phyloP scores from a whole-genome alignment of 345 rosid species.

The Eucalyptus pauciflora region DNA sequence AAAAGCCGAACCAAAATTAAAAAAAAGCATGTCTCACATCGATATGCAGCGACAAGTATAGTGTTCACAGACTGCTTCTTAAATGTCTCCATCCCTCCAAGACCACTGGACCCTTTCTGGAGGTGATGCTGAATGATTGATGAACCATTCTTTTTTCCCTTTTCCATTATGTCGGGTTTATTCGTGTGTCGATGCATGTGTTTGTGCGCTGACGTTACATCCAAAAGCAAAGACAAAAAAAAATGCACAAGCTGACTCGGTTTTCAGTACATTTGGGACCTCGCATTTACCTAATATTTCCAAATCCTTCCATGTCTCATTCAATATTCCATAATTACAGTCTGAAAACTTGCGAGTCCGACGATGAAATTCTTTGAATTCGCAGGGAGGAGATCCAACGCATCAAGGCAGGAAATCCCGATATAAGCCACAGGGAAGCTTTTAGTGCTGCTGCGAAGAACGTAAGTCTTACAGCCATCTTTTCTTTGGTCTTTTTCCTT shows the following conservation, averaged over 20 bases:
- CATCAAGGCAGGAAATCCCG: conserved; percentile 97
- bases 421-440: conserved; percentile 98
- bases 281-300: neutral
- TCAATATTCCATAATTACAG: neutral
- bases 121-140: neutral
- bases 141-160: neutral
- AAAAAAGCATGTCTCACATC: neutral
- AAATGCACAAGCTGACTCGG: neutral
- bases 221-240: neutral
- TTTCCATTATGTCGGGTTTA: neutral
- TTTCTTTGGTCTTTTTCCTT: neutral
- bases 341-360: neutral
- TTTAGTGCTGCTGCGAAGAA: conserved; percentile 99
- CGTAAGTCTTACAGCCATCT: conserved; percentile 16
- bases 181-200: neutral
- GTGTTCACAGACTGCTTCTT: neutral
- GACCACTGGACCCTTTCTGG: neutral
- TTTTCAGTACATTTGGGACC: neutral
- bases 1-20: neutral
- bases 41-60: neutral
- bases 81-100: neutral
- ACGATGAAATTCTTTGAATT: neutral
- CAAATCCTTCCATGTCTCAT: neutral
- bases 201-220: neutral
- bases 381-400: conserved; percentile 99